These are phyloP conservation scores for Claviceps citrina DNA, from an alignment of 2,329 filamentous ascomycete species.

Conservation along the genomic window DNA sequence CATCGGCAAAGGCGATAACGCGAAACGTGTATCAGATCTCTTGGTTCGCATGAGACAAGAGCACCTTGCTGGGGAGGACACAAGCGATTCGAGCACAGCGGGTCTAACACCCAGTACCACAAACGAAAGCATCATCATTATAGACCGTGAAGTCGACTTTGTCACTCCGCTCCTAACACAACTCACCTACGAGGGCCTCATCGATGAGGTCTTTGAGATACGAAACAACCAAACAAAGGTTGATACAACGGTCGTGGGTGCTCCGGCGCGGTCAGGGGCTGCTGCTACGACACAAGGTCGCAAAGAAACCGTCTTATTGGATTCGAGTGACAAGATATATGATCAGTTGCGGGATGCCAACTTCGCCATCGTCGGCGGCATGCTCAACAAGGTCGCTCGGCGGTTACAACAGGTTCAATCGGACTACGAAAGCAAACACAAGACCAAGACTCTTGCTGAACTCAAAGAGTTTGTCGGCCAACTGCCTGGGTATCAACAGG, in stretches of 20 bases:
- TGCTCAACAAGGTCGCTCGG: constrained; percentile 81
- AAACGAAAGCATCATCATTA: constrained; percentile 82
- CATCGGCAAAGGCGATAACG: constrained; percentile 89
- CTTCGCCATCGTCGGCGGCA: constrained; percentile 80
- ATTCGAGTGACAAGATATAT: constrained; percentile 80
- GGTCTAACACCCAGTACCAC: constrained; percentile 72
- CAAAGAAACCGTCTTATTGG: constrained; percentile 78
- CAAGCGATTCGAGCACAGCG: constrained; percentile 41
- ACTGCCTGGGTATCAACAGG: constrained; percentile 78
- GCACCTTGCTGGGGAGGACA: constrained; percentile 63
- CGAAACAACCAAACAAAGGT: constrained; percentile 86
- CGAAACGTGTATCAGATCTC: constrained; percentile 73
- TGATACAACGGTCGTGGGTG: constrained; percentile 75
- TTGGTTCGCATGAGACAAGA: constrained; percentile 86
- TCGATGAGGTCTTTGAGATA: constrained; percentile 87
- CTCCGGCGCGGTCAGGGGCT: constrained; percentile 46
- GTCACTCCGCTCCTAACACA: constrained; percentile 86
- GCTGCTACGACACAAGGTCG: constrained; percentile 41
- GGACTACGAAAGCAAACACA: constrained; percentile 84
- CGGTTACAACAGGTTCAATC: constrained; percentile 66
- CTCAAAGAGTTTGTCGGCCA: constrained; percentile 92
- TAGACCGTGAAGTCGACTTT: constrained; percentile 89
- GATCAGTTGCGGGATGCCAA: constrained; percentile 80
- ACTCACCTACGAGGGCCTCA: constrained; percentile 86
- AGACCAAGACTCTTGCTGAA: constrained; percentile 75